Conservation (phyloP, 208 protist genomes). For the Leishmania amazonensis region DNA sequence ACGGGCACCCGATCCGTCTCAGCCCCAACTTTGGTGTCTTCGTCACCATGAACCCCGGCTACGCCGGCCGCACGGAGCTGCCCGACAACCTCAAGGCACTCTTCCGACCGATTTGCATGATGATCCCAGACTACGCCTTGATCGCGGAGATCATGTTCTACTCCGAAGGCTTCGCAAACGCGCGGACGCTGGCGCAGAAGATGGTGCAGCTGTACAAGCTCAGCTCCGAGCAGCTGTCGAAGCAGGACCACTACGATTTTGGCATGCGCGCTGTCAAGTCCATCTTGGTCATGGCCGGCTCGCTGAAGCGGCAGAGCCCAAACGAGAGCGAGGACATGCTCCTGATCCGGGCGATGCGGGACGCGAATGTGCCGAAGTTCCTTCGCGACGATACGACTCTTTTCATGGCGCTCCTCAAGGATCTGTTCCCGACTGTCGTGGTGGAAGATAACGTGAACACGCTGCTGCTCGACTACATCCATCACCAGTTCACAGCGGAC, state of each 20-base stretch:
- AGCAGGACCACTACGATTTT: constrained; percentile 97
- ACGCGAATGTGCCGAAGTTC: constrained; percentile 96
- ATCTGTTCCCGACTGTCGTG: constrained; percentile 92
- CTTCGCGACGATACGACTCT: constrained; percentile 94
- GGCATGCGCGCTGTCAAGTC: constrained; percentile 97
- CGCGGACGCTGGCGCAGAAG: constrained; percentile 94
- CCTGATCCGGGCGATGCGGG: constrained; percentile 94
- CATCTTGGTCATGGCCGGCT: constrained; percentile 95
- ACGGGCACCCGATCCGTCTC: constrained; percentile 92
- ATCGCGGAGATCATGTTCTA: constrained; percentile 98
- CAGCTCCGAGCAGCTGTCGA: constrained; percentile 95
- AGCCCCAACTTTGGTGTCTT: constrained; percentile 96
- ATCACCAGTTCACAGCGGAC: constrained; percentile 65
- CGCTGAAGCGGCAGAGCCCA: constrained; percentile 88
- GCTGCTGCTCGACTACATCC: constrained; percentile 80
- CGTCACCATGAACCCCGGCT: constrained; percentile 99
- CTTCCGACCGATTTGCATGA: constrained; percentile 98
- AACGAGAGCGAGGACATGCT: constrained; percentile 94
- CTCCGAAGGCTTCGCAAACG: constrained; percentile 96
- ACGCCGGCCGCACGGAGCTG: constrained; percentile 97
- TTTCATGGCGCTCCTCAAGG: constrained; percentile 93
- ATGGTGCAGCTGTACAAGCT: constrained; percentile 97
- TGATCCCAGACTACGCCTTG: constrained; percentile 97
- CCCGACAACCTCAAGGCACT: constrained; percentile 98
- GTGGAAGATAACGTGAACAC: constrained; percentile 85